Base-by-base conservation (phyloP, 805 yeast species). In the Kluyveromyces aestuarii region DNA sequence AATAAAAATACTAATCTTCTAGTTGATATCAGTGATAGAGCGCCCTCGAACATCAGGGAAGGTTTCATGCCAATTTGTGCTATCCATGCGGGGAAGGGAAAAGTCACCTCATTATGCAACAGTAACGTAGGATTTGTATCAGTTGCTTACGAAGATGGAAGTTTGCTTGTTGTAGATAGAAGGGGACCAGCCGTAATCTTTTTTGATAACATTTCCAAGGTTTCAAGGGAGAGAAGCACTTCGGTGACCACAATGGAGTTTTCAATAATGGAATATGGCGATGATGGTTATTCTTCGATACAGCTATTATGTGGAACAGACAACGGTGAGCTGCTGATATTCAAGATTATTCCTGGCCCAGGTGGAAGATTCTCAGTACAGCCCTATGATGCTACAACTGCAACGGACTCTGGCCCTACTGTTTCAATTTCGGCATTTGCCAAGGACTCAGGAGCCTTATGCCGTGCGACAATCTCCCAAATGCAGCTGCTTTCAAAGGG, bases 41-140 rank as follows among this genome's bases (percentile, higher is more conserved):
- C 82, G 1, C 77, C 82, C 16, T 57, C 66, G 11, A 69, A 67
- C 42, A 45, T 78, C 8, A 71, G 67, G 48, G 82, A 79, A 48
- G 90, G 89, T 0, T 82, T 82, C 53, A 55, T 84, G 55, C 90
- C 91, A 0, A 65, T 63, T 21, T 69, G 72, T 42, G 70, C 74
- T 1, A 54, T 81, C 16, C 69, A 73, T 39, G 73, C 75, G 16
- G 60, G 69, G 37, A 66, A 67, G 37, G 79, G 81, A 0, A 61
- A 61, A 4, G 81, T 86, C 9, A 71, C 90, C 0, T 76, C 86
- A 1, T 52, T 90, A 44, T 73, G 76, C 48, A 77, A 85, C 63
- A 82, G 90, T 51, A 76, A 83, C 53, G 72, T 88, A 44, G 96
- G 96, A 0, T 90, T 93, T 68, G 86, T 84, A 8, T 93, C 85